Evolutionary conservation across 495 filamentous ascomycete genomes (phyloP).

Genomic region (Trichoderma reesei): DNA sequence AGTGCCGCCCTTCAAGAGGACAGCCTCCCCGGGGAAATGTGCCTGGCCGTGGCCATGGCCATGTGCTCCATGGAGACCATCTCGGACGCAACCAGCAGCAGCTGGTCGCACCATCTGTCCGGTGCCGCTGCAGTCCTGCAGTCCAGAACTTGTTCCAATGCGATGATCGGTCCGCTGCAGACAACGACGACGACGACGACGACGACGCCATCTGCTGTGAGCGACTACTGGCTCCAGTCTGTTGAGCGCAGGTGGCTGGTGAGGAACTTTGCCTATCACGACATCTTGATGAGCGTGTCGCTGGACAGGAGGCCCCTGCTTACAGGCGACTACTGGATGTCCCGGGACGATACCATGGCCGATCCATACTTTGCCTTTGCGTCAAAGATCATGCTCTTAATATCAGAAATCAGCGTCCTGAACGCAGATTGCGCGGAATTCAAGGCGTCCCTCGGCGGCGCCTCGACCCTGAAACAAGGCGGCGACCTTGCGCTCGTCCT

Average conservation of each 20-base stretch:
- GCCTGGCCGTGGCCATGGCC: background rate
- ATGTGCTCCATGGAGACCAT: background rate
- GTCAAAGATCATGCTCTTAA: background rate
- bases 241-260: background rate
- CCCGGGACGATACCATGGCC: background rate
- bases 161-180: background rate
- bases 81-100: background rate
- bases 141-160: background rate
- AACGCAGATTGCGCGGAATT: background rate
- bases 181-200: background rate
- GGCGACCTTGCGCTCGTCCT: background rate
- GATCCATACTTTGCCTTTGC: background rate
- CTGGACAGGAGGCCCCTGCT: background rate
- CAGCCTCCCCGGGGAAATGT: background rate
- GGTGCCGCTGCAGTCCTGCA: background rate
- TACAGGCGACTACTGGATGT: background rate
- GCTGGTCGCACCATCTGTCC: background rate
- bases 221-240: background rate
- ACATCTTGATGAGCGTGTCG: background rate
- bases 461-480: background rate
- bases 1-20: background rate
- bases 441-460: background rate
- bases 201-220: too few relatives aligned
- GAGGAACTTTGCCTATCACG: background rate
- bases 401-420: background rate